These are phyloP conservation scores for Persicaria tinctoria DNA, from an alignment of 148 eudicot species.

Conservation along the genomic window DNA sequence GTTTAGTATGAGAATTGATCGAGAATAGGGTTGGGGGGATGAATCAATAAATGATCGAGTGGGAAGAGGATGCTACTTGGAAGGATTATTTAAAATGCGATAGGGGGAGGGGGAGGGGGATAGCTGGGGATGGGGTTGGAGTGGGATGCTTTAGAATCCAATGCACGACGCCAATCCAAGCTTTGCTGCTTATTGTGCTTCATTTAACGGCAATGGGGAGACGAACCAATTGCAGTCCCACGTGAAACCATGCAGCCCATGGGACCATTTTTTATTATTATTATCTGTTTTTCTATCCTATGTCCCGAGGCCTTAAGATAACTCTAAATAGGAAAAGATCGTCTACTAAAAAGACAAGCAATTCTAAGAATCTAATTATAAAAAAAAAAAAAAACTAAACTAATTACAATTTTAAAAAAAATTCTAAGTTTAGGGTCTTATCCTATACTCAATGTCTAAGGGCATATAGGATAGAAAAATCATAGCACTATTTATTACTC, in stretches of 20 bases:
- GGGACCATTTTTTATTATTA: constrained; percentile 25
- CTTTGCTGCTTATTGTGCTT: constrained; percentile 19
- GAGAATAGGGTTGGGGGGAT: not conserved
- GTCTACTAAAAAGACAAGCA: too few species aligned
- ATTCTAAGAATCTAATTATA: too few species aligned
- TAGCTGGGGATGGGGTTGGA: not conserved
- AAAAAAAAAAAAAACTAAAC: too few species aligned
- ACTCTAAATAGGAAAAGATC: too few species aligned
- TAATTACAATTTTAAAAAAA: too few species aligned
- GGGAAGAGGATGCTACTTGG: not conserved
- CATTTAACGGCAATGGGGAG: constrained; percentile 35
- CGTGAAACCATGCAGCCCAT: constrained; percentile 76
- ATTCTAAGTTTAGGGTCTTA: too few species aligned
- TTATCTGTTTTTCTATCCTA: not conserved
- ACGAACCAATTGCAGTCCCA: constrained; percentile 35
- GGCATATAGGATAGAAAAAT: too few species aligned
- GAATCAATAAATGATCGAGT: not conserved
- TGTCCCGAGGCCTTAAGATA: too few species aligned
- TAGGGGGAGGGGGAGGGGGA: not conserved
- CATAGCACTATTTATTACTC: too few species aligned
- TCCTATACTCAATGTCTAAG: too few species aligned
- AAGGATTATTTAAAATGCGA: not conserved
- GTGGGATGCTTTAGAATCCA: constrained; percentile 35
- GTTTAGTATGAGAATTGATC: too few species aligned
- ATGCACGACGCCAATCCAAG: constrained; percentile 19